Base-by-base conservation (phyloP, 345 rosid species). In the Iberis pinnata region DNA sequence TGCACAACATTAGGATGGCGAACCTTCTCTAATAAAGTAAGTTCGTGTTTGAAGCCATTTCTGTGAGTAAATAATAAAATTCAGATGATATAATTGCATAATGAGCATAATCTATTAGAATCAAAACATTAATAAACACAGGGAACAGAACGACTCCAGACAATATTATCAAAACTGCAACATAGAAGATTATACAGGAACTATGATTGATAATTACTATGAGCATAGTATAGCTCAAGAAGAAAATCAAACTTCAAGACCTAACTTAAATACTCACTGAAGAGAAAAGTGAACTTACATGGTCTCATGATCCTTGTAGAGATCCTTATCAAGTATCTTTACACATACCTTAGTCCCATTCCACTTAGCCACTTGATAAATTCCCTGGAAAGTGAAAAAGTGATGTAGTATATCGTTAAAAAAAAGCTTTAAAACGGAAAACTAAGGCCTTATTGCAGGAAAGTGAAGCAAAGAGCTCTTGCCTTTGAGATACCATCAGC, bases 341-440 rank as follows among this genome's bases (percentile, higher is more conserved):
- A 88, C 95, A 40, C 85, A 67, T 45, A 92, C 95, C 75, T 88
- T 88, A 43, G 98, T 88, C 56, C 98, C 98, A 57, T 92, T 92
- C 98, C 98, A 92, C 69, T 85, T 92, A 63, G 98, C 98, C 59
- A 85, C 83, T 83, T 92, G 98, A 80, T 83, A 92, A 38, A 79
- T 57, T 52, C 98, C 98, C 96, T 92, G 89, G 25, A 7, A 67
- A 33, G 37, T 55, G 17, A 18, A 37, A 38, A 26, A 11, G 43
- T 12, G 9, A 27, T 29, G 7, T 25, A 39, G 13, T 19, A 27
- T 10, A n/a, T 40, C 22, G 61, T 67, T 60, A 27, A 27, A 61
- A 6, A 33, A 37, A 60, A 52, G 2, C 10, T 11, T 2, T 17
- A 4, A 24, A 4, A 29, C 18, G 5, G 24, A 50, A 35, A 57